Percentiles rank a stretch among this genome's conserved stretches.
These are phyloP conservation scores for Annulohypoxylon bovei DNA, from an alignment of 495 filamentous ascomycete genomes.

Conservation along the genomic window DNA sequence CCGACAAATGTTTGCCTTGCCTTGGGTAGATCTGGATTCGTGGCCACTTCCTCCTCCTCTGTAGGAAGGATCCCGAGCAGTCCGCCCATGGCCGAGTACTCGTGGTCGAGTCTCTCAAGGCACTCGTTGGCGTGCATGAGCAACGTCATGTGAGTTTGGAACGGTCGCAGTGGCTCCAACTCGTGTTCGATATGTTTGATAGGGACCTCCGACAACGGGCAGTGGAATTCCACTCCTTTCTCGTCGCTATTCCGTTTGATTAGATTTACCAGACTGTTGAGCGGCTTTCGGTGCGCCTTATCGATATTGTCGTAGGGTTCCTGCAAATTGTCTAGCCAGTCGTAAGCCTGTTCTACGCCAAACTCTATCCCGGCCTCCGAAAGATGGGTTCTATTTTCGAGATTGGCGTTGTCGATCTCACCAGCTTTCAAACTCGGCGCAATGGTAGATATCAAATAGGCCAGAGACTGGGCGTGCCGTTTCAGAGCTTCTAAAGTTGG, in stretches of 20 bases:
- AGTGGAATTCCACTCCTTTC: conserved; percentile 53
- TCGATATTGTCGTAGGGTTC: conserved; percentile 58
- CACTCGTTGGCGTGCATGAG: conserved; percentile 63
- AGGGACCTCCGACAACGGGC: conserved; percentile 45
- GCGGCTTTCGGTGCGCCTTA: conserved; percentile 53
- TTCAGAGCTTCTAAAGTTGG: conserved; percentile 64
- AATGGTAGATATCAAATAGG: conserved; percentile 58
- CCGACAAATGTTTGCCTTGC: conserved; percentile 57
- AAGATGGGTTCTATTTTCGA: background rate
- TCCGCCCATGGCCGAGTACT: conserved; percentile 61
- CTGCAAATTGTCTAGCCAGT: conserved; percentile 60
- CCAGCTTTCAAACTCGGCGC: conserved; percentile 44
- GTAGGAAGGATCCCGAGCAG: conserved; percentile 59
- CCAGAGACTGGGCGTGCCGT: conserved; percentile 64
- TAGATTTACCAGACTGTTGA: conserved; percentile 58
- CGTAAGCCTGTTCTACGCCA: conserved; percentile 54
- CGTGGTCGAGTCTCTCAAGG: conserved; percentile 64
- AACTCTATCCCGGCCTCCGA: too few species aligned
- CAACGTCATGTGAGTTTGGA: conserved; percentile 57
- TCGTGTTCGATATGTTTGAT: conserved; percentile 26
- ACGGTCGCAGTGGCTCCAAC: conserved; percentile 46
- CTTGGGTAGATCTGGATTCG: conserved; percentile 42
- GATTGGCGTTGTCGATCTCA: conserved; percentile 40
- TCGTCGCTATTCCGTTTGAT: conserved; percentile 52
- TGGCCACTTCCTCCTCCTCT: conserved; percentile 42